phyloP scores from a whole-genome alignment of 1,284 basidiomycete species.

The Apiotrichum laibachii region DNA sequence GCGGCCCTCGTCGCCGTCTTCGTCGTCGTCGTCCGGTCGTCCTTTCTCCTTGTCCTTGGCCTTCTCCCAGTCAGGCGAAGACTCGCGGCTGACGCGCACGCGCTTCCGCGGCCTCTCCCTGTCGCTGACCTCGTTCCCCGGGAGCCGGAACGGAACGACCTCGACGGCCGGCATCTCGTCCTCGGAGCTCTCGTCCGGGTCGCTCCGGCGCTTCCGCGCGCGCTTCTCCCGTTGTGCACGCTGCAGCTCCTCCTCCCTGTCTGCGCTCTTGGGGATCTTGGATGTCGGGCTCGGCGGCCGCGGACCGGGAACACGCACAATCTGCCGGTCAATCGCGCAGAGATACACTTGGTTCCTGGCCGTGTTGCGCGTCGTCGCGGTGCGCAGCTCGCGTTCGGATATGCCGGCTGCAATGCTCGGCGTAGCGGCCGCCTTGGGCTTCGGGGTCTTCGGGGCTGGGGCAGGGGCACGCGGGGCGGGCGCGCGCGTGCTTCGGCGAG shows the following conservation, averaged over 20 bases:
- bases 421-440: conserved; percentile 1
- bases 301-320: conserved; percentile 66
- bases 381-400: conserved; percentile 45
- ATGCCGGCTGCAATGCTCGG: conserved; percentile 27
- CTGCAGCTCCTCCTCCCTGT: conserved; percentile 69
- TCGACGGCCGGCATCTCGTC: conserved; percentile 23
- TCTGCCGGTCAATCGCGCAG: conserved; percentile 50
- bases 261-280: conserved; percentile 67
- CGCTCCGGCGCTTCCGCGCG: conserved; percentile 62
- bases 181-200: conserved; percentile 47
- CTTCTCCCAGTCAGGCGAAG: conserved; percentile 26
- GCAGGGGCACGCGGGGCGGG: not conserved
- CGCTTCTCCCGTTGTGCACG: conserved; percentile 61
- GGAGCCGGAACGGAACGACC: conserved; percentile 14
- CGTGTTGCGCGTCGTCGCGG: conserved; percentile 44
- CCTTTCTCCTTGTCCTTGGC: conserved; percentile 23
- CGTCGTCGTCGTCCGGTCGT: too few species aligned
- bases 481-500: conserved; percentile 6
- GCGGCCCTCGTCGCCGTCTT: too few species aligned
- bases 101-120: too few species aligned
- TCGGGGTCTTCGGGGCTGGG: conserved; percentile 2
- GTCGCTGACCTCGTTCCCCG: too few species aligned
- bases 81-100: too few species aligned
- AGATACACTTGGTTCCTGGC: conserved; percentile 46
- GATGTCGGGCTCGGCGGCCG: conserved; percentile 74